Evolutionary conservation across 2,329 filamentous ascomycete species (phyloP).

Genomic region (Ophiostoma montium): DNA sequence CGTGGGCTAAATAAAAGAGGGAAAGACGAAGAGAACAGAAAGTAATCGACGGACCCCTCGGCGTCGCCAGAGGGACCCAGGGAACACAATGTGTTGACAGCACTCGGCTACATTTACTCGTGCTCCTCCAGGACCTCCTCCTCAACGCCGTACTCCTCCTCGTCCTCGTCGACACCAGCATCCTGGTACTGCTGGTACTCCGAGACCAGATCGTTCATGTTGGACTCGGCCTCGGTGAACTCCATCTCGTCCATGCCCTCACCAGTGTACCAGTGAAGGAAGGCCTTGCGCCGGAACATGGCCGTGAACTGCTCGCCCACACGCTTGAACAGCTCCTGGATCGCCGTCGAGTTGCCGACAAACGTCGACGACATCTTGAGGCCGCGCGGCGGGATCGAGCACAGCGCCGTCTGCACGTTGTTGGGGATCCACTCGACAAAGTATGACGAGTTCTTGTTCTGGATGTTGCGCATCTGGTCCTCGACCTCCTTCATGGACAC

Average conservation of each 20-base stretch:
- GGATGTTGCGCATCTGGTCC: conserved; percentile 99
- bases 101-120: conserved; percentile 1
- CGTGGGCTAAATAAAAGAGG: conserved; percentile 9
- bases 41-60: not conserved
- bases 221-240: conserved; percentile 99
- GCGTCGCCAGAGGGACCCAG: not conserved
- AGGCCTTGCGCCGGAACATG: conserved; percentile 99
- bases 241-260: conserved; percentile 99
- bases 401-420: conserved; percentile 99
- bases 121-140: conserved; percentile 56
- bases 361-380: conserved; percentile 99
- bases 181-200: conserved; percentile 99
- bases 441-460: conserved; percentile 99
- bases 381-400: conserved; percentile 93
- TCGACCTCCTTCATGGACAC: conserved; percentile 99
- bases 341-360: conserved; percentile 97
- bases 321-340: conserved; percentile 99
- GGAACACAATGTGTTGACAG: not conserved
- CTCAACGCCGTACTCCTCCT: conserved; percentile 92
- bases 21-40: conserved; percentile 6
- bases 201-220: conserved; percentile 99
- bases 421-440: conserved; percentile 99
- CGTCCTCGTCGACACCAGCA: conserved; percentile 89
- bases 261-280: conserved; percentile 99
- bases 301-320: conserved; percentile 98